Percentiles rank a stretch among this genome's conserved stretches.
Conservation (phyloP, 306 rosid species). For the Cicer cuneatum region DNA sequence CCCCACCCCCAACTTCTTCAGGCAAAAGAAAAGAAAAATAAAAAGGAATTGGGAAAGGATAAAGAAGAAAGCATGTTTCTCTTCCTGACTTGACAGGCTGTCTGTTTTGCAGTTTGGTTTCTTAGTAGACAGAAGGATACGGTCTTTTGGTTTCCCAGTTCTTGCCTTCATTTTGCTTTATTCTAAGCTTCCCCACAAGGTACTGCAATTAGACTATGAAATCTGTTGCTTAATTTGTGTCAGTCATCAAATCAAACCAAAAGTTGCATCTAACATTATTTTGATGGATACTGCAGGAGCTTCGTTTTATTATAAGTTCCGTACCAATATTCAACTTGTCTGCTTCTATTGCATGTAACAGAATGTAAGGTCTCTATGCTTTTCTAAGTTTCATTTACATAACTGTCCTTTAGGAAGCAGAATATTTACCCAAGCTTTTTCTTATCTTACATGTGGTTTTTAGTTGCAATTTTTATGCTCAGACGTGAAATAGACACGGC, state of each 20-base stretch:
- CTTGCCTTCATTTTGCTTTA: conserved; percentile 81
- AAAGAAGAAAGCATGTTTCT: conserved; percentile 14
- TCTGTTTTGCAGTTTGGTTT: conserved; percentile 77
- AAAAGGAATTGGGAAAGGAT: background rate
- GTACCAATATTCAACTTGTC: conserved; percentile 93
- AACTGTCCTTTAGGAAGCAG: background rate
- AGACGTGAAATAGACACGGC: background rate
- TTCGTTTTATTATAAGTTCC: conserved; percentile 83
- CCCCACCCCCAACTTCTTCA: background rate
- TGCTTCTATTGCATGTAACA: conserved; percentile 79
- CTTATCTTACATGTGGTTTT: conserved; percentile 14
- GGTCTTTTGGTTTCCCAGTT: conserved; percentile 65
- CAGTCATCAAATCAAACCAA: conserved; percentile 3
- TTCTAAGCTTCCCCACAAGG: conserved; percentile 98
- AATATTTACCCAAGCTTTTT: conserved; percentile 26
- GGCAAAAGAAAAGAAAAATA: background rate
- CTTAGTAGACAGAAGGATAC: conserved; percentile 75
- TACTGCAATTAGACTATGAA: conserved; percentile 38
- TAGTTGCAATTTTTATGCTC: conserved; percentile 19
- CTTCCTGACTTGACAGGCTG: conserved; percentile 45
- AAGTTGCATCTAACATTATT: conserved; percentile 19
- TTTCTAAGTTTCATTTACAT: background rate
- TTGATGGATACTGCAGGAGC: conserved; percentile 75
- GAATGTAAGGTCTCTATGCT: conserved; percentile 68
- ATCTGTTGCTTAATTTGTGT: conserved; percentile 17